Base-by-base conservation (phyloP, 2,329 filamentous ascomycete genomes). In the Monosporascus sp. region DNA sequence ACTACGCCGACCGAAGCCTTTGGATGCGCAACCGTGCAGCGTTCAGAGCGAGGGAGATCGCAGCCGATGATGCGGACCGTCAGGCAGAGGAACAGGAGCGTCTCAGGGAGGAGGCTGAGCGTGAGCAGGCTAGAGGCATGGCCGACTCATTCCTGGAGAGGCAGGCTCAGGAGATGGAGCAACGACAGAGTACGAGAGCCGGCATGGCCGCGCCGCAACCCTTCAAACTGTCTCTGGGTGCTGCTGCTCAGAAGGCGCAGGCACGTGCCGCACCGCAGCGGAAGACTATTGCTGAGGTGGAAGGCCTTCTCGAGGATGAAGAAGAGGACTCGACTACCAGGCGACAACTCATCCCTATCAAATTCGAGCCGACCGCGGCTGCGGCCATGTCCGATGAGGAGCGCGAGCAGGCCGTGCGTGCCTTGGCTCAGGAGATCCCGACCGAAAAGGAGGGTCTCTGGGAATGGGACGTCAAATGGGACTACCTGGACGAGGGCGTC, bases 381-480 rank as follows among this genome's bases (percentile, higher is more conserved):
- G 82, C 85, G 14, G 78, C 79, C 56, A 88, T 94, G 74, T 85
- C 88, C 1, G 90, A 96, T 52, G 92, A 96, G 70, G 93, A 99
- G 68, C 82, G 93, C 38, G 85, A 87, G 46, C 85, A 90, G 65
- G 90, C 90, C 1, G 87, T 91, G 20, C 81, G 87, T 58, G 84
- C 91, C 50, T 78, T 99, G 51, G 94, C 93, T 0, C 83, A 87
- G 52, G 91, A 97, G 68, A 97, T 99, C 58, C 94, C 94, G 0
- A 87, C 85, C 15, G 88, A 94, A 65, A 90, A 88, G 68, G 84
- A 88, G 3, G 90, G 89, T 0, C 78, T 99, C 3, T 99, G 93
- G 90, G 82, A 80, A n/a, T 97, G 91, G 90, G 76, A 87, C 18
- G 84, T 99, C 68, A 89, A 92, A 63, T 99, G 94, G 94, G 88